Percentiles rank a stretch among this genome's conserved stretches.
Evolutionary conservation across 2,329 filamentous ascomycete genomes (phyloP).

Genomic region (Massarina eburnea): DNA sequence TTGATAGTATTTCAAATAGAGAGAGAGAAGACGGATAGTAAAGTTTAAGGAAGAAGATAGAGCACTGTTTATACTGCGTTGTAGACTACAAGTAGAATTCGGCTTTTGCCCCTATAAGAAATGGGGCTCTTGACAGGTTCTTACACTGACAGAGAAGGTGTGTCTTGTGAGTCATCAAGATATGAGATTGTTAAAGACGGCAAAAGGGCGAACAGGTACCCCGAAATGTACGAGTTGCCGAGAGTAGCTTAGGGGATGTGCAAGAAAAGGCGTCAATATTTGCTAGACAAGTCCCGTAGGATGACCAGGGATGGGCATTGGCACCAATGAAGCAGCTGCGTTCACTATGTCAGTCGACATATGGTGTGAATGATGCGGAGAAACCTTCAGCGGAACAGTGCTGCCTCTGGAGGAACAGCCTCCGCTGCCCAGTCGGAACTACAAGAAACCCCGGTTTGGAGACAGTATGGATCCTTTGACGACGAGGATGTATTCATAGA

Average conservation of each 20-base stretch:
- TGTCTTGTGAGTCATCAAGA: conserved; percentile 34
- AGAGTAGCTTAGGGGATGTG: conserved; percentile 1
- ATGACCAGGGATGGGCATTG: conserved; percentile 5
- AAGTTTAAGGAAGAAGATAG: conserved; percentile 1
- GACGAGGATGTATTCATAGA: conserved; percentile 4
- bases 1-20: background rate
- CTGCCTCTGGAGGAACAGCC: conserved; percentile 10
- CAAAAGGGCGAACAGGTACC: conserved; percentile 19
- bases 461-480: conserved; percentile 8
- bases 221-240: conserved; percentile 9
- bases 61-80: conserved; percentile 17
- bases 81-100: conserved; percentile 6
- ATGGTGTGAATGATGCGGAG: conserved; percentile 6
- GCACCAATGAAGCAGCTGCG: conserved; percentile 21
- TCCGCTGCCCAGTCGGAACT: conserved; percentile 29
- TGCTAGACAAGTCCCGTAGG: conserved; percentile 4
- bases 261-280: conserved; percentile 6
- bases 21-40: background rate
- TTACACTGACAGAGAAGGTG: conserved; percentile 17
- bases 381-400: conserved; percentile 12
- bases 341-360: conserved; percentile 11
- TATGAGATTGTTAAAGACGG: conserved; percentile 18
- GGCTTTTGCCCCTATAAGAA: conserved; percentile 12
- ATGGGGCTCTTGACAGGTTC: conserved; percentile 9
- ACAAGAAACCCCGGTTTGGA: conserved; percentile 16